These are phyloP conservation scores for Penicillium sp. DNA, from an alignment of 2,329 filamentous ascomycete genomes.

Conservation along the genomic window DNA sequence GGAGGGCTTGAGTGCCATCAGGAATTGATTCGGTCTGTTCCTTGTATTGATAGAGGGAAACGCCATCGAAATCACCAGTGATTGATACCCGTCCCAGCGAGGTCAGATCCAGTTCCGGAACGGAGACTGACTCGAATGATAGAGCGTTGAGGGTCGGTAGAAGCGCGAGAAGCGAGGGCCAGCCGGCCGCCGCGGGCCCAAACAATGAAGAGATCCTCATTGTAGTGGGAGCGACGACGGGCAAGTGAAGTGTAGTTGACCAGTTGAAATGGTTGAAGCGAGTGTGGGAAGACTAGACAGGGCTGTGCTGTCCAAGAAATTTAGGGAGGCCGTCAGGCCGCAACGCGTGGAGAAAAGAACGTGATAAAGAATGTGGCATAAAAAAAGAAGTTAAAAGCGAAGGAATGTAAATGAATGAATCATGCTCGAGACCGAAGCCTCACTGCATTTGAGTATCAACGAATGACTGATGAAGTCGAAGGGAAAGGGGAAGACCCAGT, in stretches of 20 bases:
- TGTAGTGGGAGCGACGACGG: slow-evolving; percentile 41
- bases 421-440: slow-evolving; percentile 16
- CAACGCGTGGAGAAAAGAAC: slow-evolving; percentile 21
- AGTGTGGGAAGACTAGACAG: slow-evolving; percentile 14
- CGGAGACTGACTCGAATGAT: slow-evolving; percentile 36
- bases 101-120: slow-evolving; percentile 63
- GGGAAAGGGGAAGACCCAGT: slow-evolving; percentile 3
- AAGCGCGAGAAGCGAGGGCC: slow-evolving; percentile 32
- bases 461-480: slow-evolving; percentile 27
- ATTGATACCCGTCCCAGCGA: slow-evolving; percentile 79
- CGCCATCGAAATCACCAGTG: slow-evolving; percentile 83
- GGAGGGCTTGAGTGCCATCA: slow-evolving; percentile 78
- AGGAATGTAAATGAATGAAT: slow-evolving; percentile 19
- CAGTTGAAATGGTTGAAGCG: slow-evolving; percentile 13
- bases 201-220: slow-evolving; percentile 49
- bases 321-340: slow-evolving; percentile 21
- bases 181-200: slow-evolving; percentile 42
- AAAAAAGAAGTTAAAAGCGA: slow-evolving; percentile 6
- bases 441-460: slow-evolving; percentile 23
- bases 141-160: slow-evolving; percentile 31
- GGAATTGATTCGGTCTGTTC: slow-evolving; percentile 65
- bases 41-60: slow-evolving; percentile 83
- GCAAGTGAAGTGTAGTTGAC: slow-evolving; percentile 10
- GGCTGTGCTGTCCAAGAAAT: slow-evolving; percentile 12
- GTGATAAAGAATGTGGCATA: slow-evolving; percentile 15